Conservation (phyloP, 1,284 basidiomycete genomes). For the Ceratobasidium sp. region DNA sequence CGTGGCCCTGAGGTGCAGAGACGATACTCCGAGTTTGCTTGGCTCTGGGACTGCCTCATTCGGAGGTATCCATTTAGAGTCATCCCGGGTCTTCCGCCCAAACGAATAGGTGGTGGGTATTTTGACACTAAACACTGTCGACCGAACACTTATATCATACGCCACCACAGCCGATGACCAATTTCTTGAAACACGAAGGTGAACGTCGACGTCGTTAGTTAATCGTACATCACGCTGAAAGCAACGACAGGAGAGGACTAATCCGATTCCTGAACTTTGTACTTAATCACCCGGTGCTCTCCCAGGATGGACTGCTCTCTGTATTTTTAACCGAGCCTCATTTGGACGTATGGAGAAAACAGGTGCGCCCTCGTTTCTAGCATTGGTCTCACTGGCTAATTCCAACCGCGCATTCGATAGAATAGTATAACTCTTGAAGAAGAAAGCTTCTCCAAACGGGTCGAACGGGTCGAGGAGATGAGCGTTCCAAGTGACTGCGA, state of each 20-base stretch:
- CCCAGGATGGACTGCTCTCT: constrained; percentile 80
- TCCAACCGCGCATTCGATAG: background rate
- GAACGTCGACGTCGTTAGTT: constrained; percentile 37
- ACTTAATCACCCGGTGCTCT: constrained; percentile 89
- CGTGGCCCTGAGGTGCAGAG: constrained; percentile 69
- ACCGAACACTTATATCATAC: background rate
- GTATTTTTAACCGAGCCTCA: constrained; percentile 82
- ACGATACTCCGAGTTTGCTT: constrained; percentile 89
- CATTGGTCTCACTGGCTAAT: background rate
- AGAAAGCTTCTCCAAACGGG: constrained; percentile 79
- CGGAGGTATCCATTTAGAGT: constrained; percentile 88
- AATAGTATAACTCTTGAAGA: constrained; percentile 70
- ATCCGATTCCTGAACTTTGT: constrained; percentile 80
- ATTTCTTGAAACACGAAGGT: constrained; percentile 89
- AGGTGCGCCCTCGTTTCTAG: constrained; percentile 43
- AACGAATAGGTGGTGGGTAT: constrained; percentile 81
- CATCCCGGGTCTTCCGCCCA: constrained; percentile 88
- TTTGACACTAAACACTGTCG: background rate
- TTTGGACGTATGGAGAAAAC: constrained; percentile 86
- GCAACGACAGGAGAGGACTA: constrained; percentile 70
- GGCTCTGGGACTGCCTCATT: constrained; percentile 82
- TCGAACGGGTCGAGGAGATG: constrained; percentile 88
- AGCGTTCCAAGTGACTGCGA: constrained; percentile 89
- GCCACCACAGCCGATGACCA: constrained; percentile 70
- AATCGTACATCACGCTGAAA: background rate